Evolutionary conservation across 768 basidiomycete genomes (phyloP), one percentile per base, ranked within the genome.

Genomic region (Rhizopogon rudus): DNA sequence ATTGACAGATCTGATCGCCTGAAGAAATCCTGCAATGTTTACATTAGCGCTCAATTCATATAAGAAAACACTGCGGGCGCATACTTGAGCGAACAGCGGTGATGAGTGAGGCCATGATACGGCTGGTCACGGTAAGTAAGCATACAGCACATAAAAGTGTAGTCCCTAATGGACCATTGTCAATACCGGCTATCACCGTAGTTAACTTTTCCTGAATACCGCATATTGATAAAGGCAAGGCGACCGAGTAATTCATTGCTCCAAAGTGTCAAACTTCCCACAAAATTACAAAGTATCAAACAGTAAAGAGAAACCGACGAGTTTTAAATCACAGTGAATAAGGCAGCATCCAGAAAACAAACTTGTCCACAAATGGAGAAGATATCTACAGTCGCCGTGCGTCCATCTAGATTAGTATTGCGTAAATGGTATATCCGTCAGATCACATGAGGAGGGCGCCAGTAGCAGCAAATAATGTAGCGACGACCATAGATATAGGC

Each of bases 1-100:
- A 65, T 88, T 84, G 45, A 93, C 91, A 44, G 91, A 90, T 68
- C 89, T 81, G 63, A 96, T 87, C 16, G 89, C 86, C 48, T 93
- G 89, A 58, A 95, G 79, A 68, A 95, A 93, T 67, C 88, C 93
- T 95, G 64, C 2, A 28, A 52, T 28, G 40, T 5, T 10, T 48
- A 3, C 17, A 63, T 43, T 53, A 25, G 51, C 22, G 44, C 35
- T 25, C 25, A 31, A 28, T 6, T 29, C 33, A 5, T n/a, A 20
- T 5, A 22, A 35, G 28, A 51, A 13, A 55, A 40, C 14, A 35
- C 12, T 37, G 35, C 35, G 51, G 35, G 37, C 44, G 52, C 79
- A 53, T 68, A 82, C 80, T 79, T 56, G 71, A 61, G 52, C 77
- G 78, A 57, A 78, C 77, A 41, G 65, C 68, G 44, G 67, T 67